Percentiles rank a stretch among this genome's conserved stretches.
Evolutionary conservation across 1,284 basidiomycete species (phyloP).

Genomic region (Crucibulum parvulum): DNA sequence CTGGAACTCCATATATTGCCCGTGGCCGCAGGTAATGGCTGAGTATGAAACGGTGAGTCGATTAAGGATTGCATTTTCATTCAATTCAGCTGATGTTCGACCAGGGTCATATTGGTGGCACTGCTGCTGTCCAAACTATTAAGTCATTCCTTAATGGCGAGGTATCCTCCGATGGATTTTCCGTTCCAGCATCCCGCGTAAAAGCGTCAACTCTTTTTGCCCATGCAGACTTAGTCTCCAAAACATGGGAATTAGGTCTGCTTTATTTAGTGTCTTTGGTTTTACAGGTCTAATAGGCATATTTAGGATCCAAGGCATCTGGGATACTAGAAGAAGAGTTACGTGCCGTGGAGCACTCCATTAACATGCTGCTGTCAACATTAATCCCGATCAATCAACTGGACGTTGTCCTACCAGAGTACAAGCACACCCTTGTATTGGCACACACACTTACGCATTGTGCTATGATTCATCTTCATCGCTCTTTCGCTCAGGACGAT

Average conservation of each 20-base stretch:
- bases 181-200: constrained; percentile 65
- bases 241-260: constrained; percentile 66
- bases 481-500: constrained; percentile 65
- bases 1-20: constrained; percentile 60
- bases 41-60: constrained; percentile 62
- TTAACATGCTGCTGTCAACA: constrained; percentile 65
- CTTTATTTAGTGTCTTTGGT: constrained; percentile 10
- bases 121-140: constrained; percentile 60
- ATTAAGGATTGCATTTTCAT: constrained; percentile 7
- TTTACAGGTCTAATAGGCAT: constrained; percentile 14
- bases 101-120: constrained; percentile 63
- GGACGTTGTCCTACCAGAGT: constrained; percentile 59
- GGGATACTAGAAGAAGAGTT: constrained; percentile 62
- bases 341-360: constrained; percentile 64
- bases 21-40: constrained; percentile 68
- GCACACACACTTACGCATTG: constrained; percentile 72
- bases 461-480: constrained; percentile 72
- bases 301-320: constrained; percentile 18
- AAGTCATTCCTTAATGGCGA: constrained; percentile 67
- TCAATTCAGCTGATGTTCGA: background rate
- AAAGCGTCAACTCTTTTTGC: constrained; percentile 81
- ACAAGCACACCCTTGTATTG: constrained; percentile 64
- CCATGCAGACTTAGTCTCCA: constrained; percentile 64
- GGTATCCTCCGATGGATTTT: constrained; percentile 62
- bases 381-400: constrained; percentile 71